Conservation (phyloP, 139 green algal genomes). For the Chlamydomonas sp. region DNA sequence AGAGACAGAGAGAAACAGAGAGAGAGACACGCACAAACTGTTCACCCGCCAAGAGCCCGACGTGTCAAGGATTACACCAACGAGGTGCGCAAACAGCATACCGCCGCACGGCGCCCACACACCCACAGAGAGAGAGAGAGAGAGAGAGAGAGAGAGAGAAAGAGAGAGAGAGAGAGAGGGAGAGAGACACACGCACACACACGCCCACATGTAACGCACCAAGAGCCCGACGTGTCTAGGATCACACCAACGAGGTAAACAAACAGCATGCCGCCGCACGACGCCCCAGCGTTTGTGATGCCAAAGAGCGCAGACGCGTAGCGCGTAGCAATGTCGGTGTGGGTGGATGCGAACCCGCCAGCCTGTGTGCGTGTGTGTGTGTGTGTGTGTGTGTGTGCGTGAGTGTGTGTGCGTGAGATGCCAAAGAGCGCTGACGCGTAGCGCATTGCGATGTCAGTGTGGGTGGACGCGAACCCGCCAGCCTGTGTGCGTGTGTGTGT, state of each 20-base stretch:
- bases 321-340: slow-evolving; percentile 62
- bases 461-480: slow-evolving; percentile 68
- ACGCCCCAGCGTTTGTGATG: slow-evolving; percentile 62
- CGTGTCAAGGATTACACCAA: no score
- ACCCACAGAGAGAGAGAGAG: no score
- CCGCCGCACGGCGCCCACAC: no score
- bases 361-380: slow-evolving; percentile 19
- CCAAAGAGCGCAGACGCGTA: slow-evolving; percentile 69
- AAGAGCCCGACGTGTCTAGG: slow-evolving; percentile 52
- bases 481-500: slow-evolving; percentile 40
- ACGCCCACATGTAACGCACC: slow-evolving; percentile 25
- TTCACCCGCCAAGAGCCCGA: no score
- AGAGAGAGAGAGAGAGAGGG: no score
- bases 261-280: slow-evolving; percentile 46
- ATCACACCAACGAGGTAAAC: slow-evolving; percentile 54
- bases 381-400: neutral
- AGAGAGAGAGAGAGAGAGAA: no score
- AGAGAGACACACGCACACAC: slow-evolving; percentile 23
- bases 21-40: no score
- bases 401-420: slow-evolving; percentile 1
- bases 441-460: slow-evolving; percentile 18
- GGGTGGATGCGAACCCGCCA: slow-evolving; percentile 65
- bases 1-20: no score
- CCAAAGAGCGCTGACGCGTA: neutral
- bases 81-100: no score